These are phyloP conservation scores for Miscanthus lutarioriparius DNA, from an alignment of 176 grass and related monocot genomes.

Conservation along the genomic window DNA sequence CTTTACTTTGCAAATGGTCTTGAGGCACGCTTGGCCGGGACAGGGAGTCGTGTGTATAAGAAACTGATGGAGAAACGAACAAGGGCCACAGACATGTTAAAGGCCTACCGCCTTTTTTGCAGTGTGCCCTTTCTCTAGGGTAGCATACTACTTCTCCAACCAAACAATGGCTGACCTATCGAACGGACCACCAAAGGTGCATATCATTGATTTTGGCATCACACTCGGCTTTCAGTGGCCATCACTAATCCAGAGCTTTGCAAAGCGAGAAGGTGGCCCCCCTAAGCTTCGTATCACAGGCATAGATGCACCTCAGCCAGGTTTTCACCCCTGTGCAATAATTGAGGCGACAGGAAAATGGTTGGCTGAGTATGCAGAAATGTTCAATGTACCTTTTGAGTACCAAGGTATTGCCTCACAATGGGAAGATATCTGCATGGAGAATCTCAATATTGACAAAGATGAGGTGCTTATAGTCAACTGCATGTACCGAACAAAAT, in stretches of 20 bases:
- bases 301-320: no score
- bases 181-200: conserved; percentile 38
- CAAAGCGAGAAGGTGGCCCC: background rate
- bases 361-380: conserved; percentile 62
- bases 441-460: conserved; percentile 56
- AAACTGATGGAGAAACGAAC: conserved; percentile 37
- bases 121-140: conserved; percentile 47
- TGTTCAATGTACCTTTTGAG: conserved; percentile 57
- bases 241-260: conserved; percentile 50
- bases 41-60: conserved; percentile 44
- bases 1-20: conserved; percentile 57
- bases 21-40: conserved; percentile 65
- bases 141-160: conserved; percentile 49
- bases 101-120: conserved; percentile 41
- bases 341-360: conserved; percentile 55
- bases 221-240: conserved; percentile 62
- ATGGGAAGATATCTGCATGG: conserved; percentile 52
- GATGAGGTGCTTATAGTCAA: conserved; percentile 64
- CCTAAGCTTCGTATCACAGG: no score
- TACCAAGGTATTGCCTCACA: conserved; percentile 58
- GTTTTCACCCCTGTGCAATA: conserved; percentile 38
- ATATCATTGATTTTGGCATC: conserved; percentile 73
- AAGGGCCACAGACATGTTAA: conserved; percentile 39
- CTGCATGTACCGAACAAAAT: conserved; percentile 38
- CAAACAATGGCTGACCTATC: conserved; percentile 47